These are phyloP conservation scores for Fraxinus angustifolia DNA, from an alignment of 305 asterid species.

Conservation along the genomic window DNA sequence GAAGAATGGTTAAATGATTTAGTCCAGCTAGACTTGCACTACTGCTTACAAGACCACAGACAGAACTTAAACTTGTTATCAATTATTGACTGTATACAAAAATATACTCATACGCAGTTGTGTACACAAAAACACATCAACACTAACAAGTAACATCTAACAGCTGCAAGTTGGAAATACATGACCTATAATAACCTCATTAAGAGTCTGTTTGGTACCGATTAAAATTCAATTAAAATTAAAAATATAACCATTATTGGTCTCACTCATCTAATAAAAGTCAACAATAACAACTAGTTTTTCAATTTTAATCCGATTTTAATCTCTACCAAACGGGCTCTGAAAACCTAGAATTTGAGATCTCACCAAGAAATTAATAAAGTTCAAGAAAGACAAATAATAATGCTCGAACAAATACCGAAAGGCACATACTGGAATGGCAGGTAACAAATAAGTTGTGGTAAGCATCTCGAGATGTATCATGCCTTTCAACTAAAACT, in stretches of 20 bases:
- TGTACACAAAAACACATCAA: neutral
- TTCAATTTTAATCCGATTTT: no score
- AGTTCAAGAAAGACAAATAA: neutral
- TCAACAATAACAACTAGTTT: no score
- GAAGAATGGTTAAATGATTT: neutral
- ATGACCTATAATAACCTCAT: no score
- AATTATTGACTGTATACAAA: neutral
- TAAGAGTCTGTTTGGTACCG: no score
- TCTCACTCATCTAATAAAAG: no score
- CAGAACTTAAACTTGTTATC: neutral
- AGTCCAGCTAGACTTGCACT: neutral
- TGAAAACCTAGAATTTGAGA: neutral
- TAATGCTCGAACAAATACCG: neutral
- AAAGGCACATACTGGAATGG: no score
- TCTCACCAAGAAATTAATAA: neutral
- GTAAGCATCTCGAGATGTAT: no score
- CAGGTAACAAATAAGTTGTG: no score
- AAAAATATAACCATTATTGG: no score
- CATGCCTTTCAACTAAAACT: no score
- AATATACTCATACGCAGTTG: neutral
- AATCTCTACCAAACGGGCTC: no score
- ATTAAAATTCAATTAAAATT: no score
- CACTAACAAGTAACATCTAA: neutral
- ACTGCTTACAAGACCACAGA: neutral
- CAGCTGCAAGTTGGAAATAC: neutral